phyloP scores from a whole-genome alignment of 2,329 filamentous ascomycete genomes.

The Penicillium sp. region DNA sequence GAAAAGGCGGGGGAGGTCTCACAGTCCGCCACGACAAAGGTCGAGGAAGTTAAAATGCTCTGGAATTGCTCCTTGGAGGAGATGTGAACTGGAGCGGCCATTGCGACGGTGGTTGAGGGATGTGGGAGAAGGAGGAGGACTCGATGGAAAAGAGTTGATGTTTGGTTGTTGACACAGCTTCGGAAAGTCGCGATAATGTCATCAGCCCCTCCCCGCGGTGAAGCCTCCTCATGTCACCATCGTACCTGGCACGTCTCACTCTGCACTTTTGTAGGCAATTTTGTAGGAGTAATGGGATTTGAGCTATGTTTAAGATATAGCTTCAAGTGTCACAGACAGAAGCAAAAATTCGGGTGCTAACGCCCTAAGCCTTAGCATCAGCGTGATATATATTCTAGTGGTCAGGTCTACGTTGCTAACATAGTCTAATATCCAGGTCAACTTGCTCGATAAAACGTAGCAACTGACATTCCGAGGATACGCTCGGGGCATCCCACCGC shows the following conservation, averaged over 20 bases:
- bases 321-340: too few relatives aligned
- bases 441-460: neutral
- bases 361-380: too few relatives aligned
- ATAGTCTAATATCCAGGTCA: neutral
- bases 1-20: slow-evolving; percentile 46
- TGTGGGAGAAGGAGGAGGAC: slow-evolving; percentile 21
- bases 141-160: slow-evolving; percentile 16
- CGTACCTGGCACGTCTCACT: neutral
- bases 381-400: neutral
- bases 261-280: neutral
- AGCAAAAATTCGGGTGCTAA: too few relatives aligned
- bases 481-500: neutral
- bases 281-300: neutral
- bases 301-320: too few relatives aligned
- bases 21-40: slow-evolving; percentile 89
- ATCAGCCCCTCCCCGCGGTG: slow-evolving; percentile 30
- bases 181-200: slow-evolving; percentile 27
- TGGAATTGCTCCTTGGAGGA: slow-evolving; percentile 71
- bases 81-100: slow-evolving; percentile 57
- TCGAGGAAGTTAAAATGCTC: slow-evolving; percentile 70
- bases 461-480: neutral
- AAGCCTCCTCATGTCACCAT: neutral
- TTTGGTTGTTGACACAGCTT: slow-evolving; percentile 18
- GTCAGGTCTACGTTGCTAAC: neutral
- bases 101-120: slow-evolving; percentile 34